Evolutionary conservation across 2,329 filamentous ascomycete species (phyloP), one percentile per base, ranked within the genome.

Genomic region (Hortaea werneckii): DNA sequence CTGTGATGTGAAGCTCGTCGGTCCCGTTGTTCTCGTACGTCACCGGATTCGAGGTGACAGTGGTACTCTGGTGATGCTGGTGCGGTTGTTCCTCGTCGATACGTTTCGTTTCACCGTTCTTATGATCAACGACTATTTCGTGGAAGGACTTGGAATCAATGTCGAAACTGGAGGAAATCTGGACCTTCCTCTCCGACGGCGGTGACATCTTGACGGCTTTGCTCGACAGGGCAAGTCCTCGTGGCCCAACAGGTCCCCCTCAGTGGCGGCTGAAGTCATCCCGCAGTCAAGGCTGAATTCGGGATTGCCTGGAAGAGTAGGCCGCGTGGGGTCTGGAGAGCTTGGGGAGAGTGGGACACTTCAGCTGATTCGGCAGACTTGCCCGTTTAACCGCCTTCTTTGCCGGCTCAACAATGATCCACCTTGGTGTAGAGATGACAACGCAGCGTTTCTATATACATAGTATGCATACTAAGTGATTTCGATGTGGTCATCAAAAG

Each of bases 121-220:
- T 63, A 37, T 65, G 61, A 49, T 67, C 54, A 37, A 61, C 54
- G 45, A 67, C 56, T 38, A 65, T 35, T n/a, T 35, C 59, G 53
- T 62, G 61, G 12, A 67, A 55, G 50, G 66, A 61, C 29, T 67
- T 60, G 26, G 63, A 56, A 54, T 68, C 59, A 13, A 65, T 66
- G 46, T 65, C 59, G 48, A 69, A 54, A 43, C 65, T 66, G 12
- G 32, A 37, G 20, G 30, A 35, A 20, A 37, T 29, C 12, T 43
- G 41, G 41, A 43, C 37, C 20, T 11, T 43, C 12, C 29, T 37
- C 13, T 37, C 13, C 10, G 37, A 39, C 37, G 37, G 8, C 13
- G 37, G 37, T 39, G 7, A 8, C 37, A n/a, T 39, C 7, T 39
- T 10, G 37, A 35, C 32, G 32, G 32, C 32, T 35, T 35, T 35